These are phyloP conservation scores for Herpetomonas muscarum DNA, from an alignment of 208 protist genomes.

Conservation along the genomic window DNA sequence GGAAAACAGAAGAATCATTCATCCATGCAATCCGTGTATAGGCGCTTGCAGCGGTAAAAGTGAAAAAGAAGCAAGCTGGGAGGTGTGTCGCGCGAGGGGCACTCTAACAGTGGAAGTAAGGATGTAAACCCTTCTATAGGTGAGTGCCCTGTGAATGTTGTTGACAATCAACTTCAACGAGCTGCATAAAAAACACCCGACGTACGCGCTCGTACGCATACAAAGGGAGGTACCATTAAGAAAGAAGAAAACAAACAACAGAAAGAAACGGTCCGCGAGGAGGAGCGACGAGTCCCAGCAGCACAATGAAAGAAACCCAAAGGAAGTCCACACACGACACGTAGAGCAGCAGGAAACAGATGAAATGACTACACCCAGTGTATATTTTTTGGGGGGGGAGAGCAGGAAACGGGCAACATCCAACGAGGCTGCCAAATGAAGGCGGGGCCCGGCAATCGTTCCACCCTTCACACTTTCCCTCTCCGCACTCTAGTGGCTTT, in stretches of 20 bases:
- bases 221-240: background rate
- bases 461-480: no score
- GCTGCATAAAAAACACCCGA: background rate
- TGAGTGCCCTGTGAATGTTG: background rate
- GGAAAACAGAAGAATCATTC: no score
- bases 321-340: constrained; percentile 8
- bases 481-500: background rate
- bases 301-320: constrained; percentile 5
- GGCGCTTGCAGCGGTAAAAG: no score
- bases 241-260: background rate
- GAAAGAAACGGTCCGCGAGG: no score
- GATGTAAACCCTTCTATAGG: background rate
- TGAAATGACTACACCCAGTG: no score
- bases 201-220: background rate
- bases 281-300: no score
- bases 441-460: background rate
- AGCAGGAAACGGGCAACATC: background rate
- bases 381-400: no score
- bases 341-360: background rate
- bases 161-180: background rate
- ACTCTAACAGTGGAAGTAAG: no score
- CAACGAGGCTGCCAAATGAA: background rate
- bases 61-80: no score
- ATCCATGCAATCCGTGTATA: no score
- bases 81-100: no score